Percentiles rank a stretch among this genome's conserved stretches.
These are phyloP conservation scores for Globisporangium iwayamae DNA, from an alignment of 352 stramenopile genomes.

Conservation along the genomic window DNA sequence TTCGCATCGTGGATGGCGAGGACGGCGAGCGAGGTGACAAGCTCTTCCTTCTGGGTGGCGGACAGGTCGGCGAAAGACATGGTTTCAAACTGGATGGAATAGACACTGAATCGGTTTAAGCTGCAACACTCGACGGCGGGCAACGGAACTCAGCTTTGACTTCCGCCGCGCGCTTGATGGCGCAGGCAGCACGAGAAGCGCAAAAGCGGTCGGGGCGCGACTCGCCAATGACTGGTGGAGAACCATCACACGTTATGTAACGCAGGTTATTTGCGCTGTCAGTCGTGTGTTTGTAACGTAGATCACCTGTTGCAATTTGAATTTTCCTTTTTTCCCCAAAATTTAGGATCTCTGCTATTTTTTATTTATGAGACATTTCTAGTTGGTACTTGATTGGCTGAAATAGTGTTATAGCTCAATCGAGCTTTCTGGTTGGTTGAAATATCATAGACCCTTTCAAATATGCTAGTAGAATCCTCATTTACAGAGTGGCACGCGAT, in stretches of 20 bases:
- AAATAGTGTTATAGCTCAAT: no score
- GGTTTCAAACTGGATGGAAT: conserved; percentile 57
- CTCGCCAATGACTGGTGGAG: conserved; percentile 75
- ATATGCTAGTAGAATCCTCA: no score
- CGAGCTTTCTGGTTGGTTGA: no score
- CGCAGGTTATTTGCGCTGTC: background rate
- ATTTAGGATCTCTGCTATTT: no score
- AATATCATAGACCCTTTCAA: no score
- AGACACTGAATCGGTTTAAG: conserved; percentile 88
- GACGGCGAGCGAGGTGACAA: conserved; percentile 79
- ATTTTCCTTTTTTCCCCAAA: no score
- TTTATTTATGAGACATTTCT: no score
- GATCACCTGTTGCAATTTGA: background rate
- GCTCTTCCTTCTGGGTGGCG: conserved; percentile 82
- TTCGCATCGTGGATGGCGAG: conserved; percentile 75
- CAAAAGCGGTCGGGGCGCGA: background rate
- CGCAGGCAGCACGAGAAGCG: background rate
- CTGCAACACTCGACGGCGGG: conserved; percentile 26
- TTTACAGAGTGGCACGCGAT: no score
- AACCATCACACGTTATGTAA: conserved; percentile 21
- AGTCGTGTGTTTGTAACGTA: background rate
- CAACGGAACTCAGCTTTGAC: conserved; percentile 73
- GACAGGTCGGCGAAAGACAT: conserved; percentile 85
- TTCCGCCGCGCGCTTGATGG: conserved; percentile 1
- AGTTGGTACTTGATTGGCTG: no score